Conservation (phyloP, 202 grass and related monocot genomes). For the Tripidium arundinaceum region DNA sequence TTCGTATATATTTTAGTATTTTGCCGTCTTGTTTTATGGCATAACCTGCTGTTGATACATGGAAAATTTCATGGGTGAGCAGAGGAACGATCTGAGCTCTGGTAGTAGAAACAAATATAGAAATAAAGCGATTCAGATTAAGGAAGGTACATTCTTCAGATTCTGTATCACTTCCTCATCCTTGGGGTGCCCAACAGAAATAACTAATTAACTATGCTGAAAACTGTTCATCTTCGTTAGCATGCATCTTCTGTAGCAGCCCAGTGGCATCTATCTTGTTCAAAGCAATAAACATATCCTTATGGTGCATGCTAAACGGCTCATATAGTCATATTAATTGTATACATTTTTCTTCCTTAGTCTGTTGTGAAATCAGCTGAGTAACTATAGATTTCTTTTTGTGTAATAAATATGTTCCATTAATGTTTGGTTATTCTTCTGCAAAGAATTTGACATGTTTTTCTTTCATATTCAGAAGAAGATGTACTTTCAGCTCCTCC, state of each 20-base stretch:
- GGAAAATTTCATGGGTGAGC: too few species aligned
- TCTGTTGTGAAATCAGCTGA: conserved; percentile 5
- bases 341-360: not conserved
- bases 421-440: conserved; percentile 4
- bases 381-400: not conserved
- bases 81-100: not conserved
- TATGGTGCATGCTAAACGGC: not conserved
- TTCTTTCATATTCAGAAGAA: conserved; percentile 59
- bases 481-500: conserved; percentile 94
- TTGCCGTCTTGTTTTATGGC: too few species aligned
- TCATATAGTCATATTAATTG: not conserved
- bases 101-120: not conserved
- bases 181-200: not conserved
- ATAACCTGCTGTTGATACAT: too few species aligned
- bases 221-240: not conserved
- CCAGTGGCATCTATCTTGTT: not conserved
- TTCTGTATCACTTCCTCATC: not conserved
- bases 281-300: not conserved
- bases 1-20: too few species aligned
- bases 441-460: conserved; percentile 6
- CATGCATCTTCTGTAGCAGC: not conserved
- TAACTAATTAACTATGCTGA: not conserved
- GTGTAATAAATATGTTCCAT: not conserved
- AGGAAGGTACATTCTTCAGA: not conserved
- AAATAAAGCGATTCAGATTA: conserved; percentile 8